Conservation (phyloP, 306 rosid species). For the Lathyrus aphaca region DNA sequence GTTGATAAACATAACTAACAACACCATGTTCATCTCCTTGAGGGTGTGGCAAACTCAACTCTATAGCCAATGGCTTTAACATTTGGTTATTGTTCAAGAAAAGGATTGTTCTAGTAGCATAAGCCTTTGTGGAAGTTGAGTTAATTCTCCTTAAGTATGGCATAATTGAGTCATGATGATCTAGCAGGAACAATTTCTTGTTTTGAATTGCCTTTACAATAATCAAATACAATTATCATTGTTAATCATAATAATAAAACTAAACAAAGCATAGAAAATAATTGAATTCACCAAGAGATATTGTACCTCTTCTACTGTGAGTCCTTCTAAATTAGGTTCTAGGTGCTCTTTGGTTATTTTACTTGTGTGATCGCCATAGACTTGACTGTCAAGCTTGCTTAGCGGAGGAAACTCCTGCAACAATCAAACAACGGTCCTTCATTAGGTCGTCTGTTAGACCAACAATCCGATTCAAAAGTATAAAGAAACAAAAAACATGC, state of each 20-base stretch:
- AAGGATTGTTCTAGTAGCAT: slow-evolving; percentile 65
- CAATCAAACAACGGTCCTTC: slow-evolving; percentile 15
- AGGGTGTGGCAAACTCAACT: slow-evolving; percentile 64
- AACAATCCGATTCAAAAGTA: not conserved
- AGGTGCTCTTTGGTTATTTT: slow-evolving; percentile 56
- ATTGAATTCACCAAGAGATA: not conserved
- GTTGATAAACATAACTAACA: slow-evolving; percentile 54
- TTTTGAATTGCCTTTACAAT: slow-evolving; percentile 58
- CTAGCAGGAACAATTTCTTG: slow-evolving; percentile 60
- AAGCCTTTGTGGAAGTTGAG: slow-evolving; percentile 56
- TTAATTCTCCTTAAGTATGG: slow-evolving; percentile 68
- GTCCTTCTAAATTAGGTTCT: slow-evolving; percentile 52
- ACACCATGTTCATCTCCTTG: slow-evolving; percentile 55
- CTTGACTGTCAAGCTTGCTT: slow-evolving; percentile 60
- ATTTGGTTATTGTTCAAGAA: slow-evolving; percentile 56
- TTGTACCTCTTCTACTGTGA: slow-evolving; percentile 60
- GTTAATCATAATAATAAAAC: not conserved
- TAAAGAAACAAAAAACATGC: not conserved
- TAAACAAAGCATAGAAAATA: not conserved
- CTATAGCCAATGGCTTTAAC: slow-evolving; percentile 69
- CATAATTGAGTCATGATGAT: slow-evolving; percentile 69
- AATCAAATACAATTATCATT: slow-evolving; percentile 25
- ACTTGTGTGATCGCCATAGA: slow-evolving; percentile 69
- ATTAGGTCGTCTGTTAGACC: not conserved
- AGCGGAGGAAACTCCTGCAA: slow-evolving; percentile 68